A percentile compares a stretch with the other conserved stretches of the same genome.
These are phyloP conservation scores for Trichosanthes truncata DNA, from an alignment of 306 rosid genomes.

Conservation along the genomic window DNA sequence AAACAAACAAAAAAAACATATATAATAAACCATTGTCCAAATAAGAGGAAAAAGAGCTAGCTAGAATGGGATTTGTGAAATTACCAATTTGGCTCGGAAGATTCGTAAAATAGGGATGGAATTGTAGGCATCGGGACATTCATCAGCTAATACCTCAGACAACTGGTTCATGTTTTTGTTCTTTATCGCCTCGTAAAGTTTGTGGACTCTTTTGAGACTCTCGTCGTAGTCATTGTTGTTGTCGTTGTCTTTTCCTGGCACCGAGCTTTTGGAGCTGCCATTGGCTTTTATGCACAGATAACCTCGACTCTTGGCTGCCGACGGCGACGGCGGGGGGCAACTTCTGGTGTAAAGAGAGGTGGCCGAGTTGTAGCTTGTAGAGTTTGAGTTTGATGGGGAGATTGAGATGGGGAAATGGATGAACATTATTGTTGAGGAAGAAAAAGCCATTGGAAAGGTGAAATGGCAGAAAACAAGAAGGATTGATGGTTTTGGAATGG, in stretches of 20 bases:
- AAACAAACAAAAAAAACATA: background rate
- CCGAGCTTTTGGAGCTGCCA: background rate
- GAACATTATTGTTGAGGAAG: background rate
- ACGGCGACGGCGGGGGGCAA: background rate
- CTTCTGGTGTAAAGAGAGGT: background rate
- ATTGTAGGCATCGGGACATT: constrained; percentile 33
- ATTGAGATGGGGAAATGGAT: background rate
- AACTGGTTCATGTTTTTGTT: constrained; percentile 29
- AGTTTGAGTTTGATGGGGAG: constrained; percentile 10
- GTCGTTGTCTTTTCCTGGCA: constrained; percentile 29
- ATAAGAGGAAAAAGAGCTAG: background rate
- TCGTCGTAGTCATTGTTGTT: constrained; percentile 21
- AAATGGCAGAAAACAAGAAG: constrained; percentile 12
- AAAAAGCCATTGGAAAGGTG: background rate
- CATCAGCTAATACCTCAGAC: constrained; percentile 36
- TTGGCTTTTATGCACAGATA: background rate
- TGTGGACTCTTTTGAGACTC: constrained; percentile 42
- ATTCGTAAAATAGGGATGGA: constrained; percentile 31
- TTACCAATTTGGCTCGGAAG: constrained; percentile 47
- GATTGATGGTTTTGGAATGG: background rate
- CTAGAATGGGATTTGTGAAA: background rate
- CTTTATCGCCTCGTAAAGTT: constrained; percentile 36
- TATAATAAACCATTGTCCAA: background rate
- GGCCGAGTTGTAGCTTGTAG: background rate
- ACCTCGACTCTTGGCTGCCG: background rate